Evolutionary conservation across 2,329 filamentous ascomycete species (phyloP), one percentile per base, ranked within the genome.

Genomic region (Exserohilum turcica): DNA sequence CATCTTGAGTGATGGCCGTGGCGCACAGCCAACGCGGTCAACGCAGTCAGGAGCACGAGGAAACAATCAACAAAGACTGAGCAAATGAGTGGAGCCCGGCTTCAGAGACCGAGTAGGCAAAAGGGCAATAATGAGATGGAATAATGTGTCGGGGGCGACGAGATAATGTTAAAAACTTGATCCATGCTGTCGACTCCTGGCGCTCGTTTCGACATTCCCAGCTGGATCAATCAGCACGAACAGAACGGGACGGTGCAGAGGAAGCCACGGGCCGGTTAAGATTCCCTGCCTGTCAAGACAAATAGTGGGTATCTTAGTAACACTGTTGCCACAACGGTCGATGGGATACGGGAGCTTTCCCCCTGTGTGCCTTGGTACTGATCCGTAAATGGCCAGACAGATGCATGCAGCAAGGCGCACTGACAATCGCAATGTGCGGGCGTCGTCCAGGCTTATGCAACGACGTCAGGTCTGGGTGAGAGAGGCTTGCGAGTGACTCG

Each of bases 1-100:
- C 57, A 58, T 60, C 24, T 28, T 53, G 40, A 35, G 19, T 28
- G 32, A 31, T 36, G 40, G 4, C 28, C 18, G 44, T 28, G 36
- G 37, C 15, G 32, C 21, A 33, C 38, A 27, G 27, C 31, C 33
- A 9, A 43, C 8, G 27, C 27, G 13, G 28, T 43, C 24, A 37
- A 47, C 8, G 28, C 27, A 13, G 28, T 43, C 24, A 37, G 43
- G 5, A 21, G 19, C 40, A 32, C 35, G 29, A 35, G 12, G 12
- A 32, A 10, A 43, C 36, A 43, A 32, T 35, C 19, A 37, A 37
- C 31, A 33, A 24, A 33, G 16, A 24, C 10, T 27, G 13, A 28
- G 8, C 15, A 24, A 36, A 48, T 13, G 43, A 40, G 37, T 32
- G 51, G 46, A 35, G 37, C 45, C 45, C 9, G 38, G 19, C 38